Base-by-base conservation (phyloP, 352 stramenopile genomes). In the Peronospora belbahrii region DNA sequence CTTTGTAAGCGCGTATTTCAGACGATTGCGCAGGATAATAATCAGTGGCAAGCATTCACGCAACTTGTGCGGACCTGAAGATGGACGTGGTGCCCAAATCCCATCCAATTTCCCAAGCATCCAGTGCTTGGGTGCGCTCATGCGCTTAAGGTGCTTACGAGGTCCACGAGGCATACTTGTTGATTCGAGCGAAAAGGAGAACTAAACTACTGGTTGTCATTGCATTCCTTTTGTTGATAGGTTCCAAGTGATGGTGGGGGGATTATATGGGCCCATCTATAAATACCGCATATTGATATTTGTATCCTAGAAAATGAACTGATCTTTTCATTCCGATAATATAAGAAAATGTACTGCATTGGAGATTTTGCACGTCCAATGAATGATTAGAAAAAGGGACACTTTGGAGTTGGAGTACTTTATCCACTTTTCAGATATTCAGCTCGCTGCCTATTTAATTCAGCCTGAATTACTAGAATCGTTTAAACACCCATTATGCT, bases 1-100 rank as follows among this genome's bases (percentile, higher is more conserved):
- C 73, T 95, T 96, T 58, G 93, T 99, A 11, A 99, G 76, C 24
- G 97, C 96, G 74, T 99, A 99, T 80, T 99, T 99, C 14, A 99
- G 89, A 51, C 96, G 90, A 73, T 99, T 98, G 63, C 96, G 94
- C 50, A 99, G 86, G 65, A 99, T 97, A 56, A 99, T 94, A 54
- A 96, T 80, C 44, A 99, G 70, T 42, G 96, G 97, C 59, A 99
- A 65, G 73, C 94, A 99, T 74, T 99, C 95, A 60, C 95, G 94
- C 42, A 97, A 74, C 83, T 98, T 98, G 93, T 99, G 96, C 61
- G 97, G 97, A 67, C 97, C 96, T 41, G 90, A 78, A 52, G 88
- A 98, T 56, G 95, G 94, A 56, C 94, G 88, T 24, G 95, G 95
- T 23, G 85, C 84, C 82, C 81, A 96, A 53, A 96, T 92, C 55